Evolutionary conservation across 352 stramenopile species (phyloP).

Genomic region (Pythium folliculosum): DNA sequence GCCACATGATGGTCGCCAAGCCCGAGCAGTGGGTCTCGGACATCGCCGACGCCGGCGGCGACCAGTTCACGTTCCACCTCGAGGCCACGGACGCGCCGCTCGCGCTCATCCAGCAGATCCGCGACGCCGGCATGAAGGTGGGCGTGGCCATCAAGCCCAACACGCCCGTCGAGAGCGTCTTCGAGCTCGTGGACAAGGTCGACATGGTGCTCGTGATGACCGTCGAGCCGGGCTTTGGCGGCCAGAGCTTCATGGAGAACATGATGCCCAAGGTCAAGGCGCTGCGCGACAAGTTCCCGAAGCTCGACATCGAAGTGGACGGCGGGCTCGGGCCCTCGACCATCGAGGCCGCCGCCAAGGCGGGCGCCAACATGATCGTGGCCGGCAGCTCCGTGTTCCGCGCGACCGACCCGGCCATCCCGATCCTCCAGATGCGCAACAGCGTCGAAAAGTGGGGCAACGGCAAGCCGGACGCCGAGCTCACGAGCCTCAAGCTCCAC

Average conservation of each 20-base stretch:
- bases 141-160: slow-evolving; percentile 95
- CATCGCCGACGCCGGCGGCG: slow-evolving; percentile 93
- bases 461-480: slow-evolving; percentile 62
- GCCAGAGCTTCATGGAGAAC: slow-evolving; percentile 96
- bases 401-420: slow-evolving; percentile 54
- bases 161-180: slow-evolving; percentile 89
- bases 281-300: slow-evolving; percentile 90
- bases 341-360: slow-evolving; percentile 92
- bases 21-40: slow-evolving; percentile 95
- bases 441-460: slow-evolving; percentile 84
- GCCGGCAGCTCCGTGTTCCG: slow-evolving; percentile 95
- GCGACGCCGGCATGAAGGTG: slow-evolving; percentile 92
- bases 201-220: slow-evolving; percentile 99
- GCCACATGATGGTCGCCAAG: slow-evolving; percentile 98
- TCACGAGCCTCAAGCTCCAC: slow-evolving; percentile 50
- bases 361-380: slow-evolving; percentile 98
- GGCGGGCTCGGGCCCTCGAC: slow-evolving; percentile 93
- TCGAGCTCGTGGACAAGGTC: slow-evolving; percentile 84
- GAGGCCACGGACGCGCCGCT: slow-evolving; percentile 78
- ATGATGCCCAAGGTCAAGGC: slow-evolving; percentile 95
- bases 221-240: slow-evolving; percentile 97
- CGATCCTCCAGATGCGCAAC: slow-evolving; percentile 83
- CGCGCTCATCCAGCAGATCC: slow-evolving; percentile 85
- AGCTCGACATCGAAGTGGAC: slow-evolving; percentile 97
- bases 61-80: slow-evolving; percentile 97